phyloP scores from a whole-genome alignment of 1,139 yeast genomes.

The Pichia sp. region DNA sequence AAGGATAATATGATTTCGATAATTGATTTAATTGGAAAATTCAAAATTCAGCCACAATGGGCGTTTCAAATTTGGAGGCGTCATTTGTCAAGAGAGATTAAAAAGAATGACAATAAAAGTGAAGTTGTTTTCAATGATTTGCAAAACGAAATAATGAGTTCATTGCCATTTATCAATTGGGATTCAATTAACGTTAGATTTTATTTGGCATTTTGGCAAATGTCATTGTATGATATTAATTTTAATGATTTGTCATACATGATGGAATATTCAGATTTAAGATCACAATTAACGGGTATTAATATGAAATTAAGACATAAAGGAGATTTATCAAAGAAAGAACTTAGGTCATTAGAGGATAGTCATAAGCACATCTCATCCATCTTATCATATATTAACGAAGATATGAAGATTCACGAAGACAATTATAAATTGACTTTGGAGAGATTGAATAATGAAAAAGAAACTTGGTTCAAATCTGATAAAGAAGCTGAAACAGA shows the following conservation, averaged over 20 bases:
- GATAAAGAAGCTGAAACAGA: slow-evolving; percentile 21
- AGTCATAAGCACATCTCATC: slow-evolving; percentile 14
- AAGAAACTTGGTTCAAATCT: slow-evolving; percentile 31
- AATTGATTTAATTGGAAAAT: slow-evolving; percentile 40
- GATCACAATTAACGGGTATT: slow-evolving; percentile 32
- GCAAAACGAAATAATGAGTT: slow-evolving; percentile 23
- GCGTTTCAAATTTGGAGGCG: slow-evolving; percentile 78
- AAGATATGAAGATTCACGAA: slow-evolving; percentile 33
- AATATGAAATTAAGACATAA: slow-evolving; percentile 32
- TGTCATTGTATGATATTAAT: slow-evolving; percentile 68
- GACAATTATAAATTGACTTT: slow-evolving; percentile 30
- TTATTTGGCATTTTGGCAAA: slow-evolving; percentile 66
- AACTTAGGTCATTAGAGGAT: slow-evolving; percentile 17
- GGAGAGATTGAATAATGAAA: slow-evolving; percentile 30
- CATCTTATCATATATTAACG: slow-evolving; percentile 27
- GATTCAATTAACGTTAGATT: slow-evolving; percentile 37
- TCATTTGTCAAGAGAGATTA: slow-evolving; percentile 27
- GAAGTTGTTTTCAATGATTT: slow-evolving; percentile 11
- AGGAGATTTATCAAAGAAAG: slow-evolving; percentile 29
- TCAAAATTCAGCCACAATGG: slow-evolving; percentile 57
- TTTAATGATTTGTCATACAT: slow-evolving; percentile 49
- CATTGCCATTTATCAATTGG: slow-evolving; percentile 33
- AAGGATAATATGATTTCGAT: slow-evolving; percentile 38
- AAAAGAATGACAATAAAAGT: slow-evolving; percentile 12
- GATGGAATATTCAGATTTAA: slow-evolving; percentile 38